Conservation (phyloP, 805 yeast species). For the Tetrapisispora taiwanensis region DNA sequence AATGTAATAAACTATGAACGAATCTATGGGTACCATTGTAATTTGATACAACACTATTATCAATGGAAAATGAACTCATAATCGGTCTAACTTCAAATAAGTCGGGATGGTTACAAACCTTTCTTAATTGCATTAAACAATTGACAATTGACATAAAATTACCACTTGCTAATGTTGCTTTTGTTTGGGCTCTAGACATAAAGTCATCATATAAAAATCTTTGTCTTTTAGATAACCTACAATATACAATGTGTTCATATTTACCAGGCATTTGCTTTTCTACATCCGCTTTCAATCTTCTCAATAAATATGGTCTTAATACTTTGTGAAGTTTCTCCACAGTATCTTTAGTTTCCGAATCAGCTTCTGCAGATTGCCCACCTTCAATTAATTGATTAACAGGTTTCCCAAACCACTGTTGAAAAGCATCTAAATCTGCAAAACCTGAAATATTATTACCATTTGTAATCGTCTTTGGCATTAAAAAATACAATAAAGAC, state of each 20-base stretch:
- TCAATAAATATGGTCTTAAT: conserved; percentile 78
- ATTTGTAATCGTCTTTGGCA: conserved; percentile 74
- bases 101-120: conserved; percentile 95
- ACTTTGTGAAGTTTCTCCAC: conserved; percentile 88
- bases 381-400: conserved; percentile 83
- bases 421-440: conserved; percentile 92
- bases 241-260: conserved; percentile 87
- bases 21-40: conserved; percentile 36
- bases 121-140: conserved; percentile 94
- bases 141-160: conserved; percentile 91
- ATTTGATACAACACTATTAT: conserved; percentile 46
- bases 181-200: conserved; percentile 93
- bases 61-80: conserved; percentile 76
- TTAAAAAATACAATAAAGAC: conserved; percentile 87
- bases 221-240: conserved; percentile 87
- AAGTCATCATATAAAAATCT: conserved; percentile 89
- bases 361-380: conserved; percentile 42
- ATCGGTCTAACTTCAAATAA: conserved; percentile 93
- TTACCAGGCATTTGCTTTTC: conserved; percentile 99
- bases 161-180: conserved; percentile 87
- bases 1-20: conserved; percentile 25
- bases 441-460: conserved; percentile 56
- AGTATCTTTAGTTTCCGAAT: conserved; percentile 71
- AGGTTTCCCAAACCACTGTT: conserved; percentile 97
- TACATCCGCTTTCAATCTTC: conserved; percentile 91